Conservation (phyloP, 257 asterid species). For the Echites panduratus region DNA sequence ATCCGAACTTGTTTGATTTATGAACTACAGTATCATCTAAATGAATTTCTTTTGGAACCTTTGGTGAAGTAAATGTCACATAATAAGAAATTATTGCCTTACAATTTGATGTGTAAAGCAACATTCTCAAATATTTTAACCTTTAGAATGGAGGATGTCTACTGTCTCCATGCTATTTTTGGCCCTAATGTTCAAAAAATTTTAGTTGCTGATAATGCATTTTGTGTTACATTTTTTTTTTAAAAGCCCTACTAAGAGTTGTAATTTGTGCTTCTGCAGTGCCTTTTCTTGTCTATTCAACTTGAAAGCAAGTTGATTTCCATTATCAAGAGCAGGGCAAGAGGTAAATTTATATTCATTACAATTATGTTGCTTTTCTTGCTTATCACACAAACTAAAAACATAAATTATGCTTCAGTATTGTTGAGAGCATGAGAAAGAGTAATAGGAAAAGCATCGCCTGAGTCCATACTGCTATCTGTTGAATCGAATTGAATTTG, state of each 20-base stretch:
- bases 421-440: neutral
- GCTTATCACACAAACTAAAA: neutral
- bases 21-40: no score
- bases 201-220: neutral
- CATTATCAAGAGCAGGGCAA: slow-evolving; percentile 9
- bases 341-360: slow-evolving; percentile 16
- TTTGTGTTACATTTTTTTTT: neutral
- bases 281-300: slow-evolving; percentile 32
- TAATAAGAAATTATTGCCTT: neutral
- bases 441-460: neutral
- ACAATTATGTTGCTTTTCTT: neutral
- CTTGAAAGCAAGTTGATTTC: slow-evolving; percentile 15
- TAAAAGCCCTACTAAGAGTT: slow-evolving; percentile 6
- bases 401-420: neutral
- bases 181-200: neutral
- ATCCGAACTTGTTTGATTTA: no score
- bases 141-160: slow-evolving; percentile 1
- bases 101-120: neutral
- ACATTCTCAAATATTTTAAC: neutral
- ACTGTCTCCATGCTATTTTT: no score
- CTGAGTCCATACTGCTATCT: neutral
- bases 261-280: slow-evolving; percentile 25
- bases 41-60: neutral
- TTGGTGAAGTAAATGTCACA: neutral
- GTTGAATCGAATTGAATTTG: neutral